Evolutionary conservation across 257 asterid species (phyloP).

Genomic region (Echites panduratus): DNA sequence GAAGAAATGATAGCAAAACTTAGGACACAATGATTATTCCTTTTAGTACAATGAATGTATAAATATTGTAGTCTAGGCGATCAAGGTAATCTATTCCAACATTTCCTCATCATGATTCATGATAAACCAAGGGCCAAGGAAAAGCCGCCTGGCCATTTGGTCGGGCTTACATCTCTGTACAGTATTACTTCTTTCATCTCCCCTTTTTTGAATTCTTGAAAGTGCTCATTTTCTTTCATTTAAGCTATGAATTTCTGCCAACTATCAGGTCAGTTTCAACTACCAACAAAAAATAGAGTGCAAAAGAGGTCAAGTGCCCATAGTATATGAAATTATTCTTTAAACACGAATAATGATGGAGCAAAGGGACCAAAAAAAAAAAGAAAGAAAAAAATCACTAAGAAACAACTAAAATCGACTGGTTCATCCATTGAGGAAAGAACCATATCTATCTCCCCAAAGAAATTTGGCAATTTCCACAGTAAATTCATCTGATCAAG

Average conservation of each 20-base stretch:
- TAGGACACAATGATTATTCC: conserved; percentile 45
- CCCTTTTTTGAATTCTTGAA: background rate
- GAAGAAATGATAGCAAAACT: conserved; percentile 88
- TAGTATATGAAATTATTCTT: background rate
- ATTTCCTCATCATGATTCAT: background rate
- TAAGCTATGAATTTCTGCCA: background rate
- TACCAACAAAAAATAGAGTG: no score
- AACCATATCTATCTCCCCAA: background rate
- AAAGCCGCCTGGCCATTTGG: background rate
- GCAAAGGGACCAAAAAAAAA: background rate
- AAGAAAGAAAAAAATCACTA: background rate
- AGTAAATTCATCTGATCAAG: background rate
- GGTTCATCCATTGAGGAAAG: background rate
- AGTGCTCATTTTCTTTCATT: background rate
- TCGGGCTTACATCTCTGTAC: conserved; percentile 1
- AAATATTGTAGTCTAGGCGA: background rate
- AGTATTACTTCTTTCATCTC: background rate
- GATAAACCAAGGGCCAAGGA: background rate
- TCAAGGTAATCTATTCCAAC: no score
- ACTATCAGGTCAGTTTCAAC: no score
- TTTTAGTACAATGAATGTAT: background rate
- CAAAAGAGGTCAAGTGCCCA: background rate
- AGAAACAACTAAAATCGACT: no score
- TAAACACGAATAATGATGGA: background rate
- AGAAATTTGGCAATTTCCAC: background rate